Evolutionary conservation across 306 rosid genomes (phyloP), one percentile per base, ranked within the genome.

Genomic region (Pyrus communis): DNA sequence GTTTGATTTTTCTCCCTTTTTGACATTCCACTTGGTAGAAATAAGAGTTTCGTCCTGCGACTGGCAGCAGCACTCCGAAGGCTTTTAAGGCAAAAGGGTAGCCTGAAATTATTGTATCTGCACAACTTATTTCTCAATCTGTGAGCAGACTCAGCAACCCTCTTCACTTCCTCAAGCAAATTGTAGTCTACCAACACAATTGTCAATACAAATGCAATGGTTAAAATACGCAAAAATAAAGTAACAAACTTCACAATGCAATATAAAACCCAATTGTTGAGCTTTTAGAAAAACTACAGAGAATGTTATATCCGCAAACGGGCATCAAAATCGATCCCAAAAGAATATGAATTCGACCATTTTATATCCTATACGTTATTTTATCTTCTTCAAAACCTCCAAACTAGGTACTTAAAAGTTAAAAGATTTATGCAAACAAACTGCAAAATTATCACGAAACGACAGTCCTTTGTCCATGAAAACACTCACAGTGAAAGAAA

Each of bases 111-210:
- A 71, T 85, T n/a, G 78, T 84, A 74, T 18, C 82, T 66, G 17
- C 97, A 87, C 77, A 92, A 76, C 73, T 88, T 90, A 74, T 74
- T 82, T 86, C 97, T 89, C 78, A 74, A 78, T 74, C 96, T 87
- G 68, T 83, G 87, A 79, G 99, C 87, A 70, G 93, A 90, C 78
- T 95, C 98, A 75, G 97, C 86, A 75, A 85, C 88, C 84, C 97
- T 91, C 88, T 91, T 95, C 80, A 84, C 82, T 73, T 95, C 97
- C 88, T 95, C 98, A 3, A 95, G 87, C 82, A 95, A 86, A 89
- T 86, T 86, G 80, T 87, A 95, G 68, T 95, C 99, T 95, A 77
- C 28, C 73, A 7, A 42, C 46, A 83, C 11, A 67, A 15, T 69
- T 42, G 46, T 23, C 57, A 23, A 67, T 63, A 52, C 52, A 61